Base-by-base conservation (phyloP, 257 asterid species). In the Plantago elongata region DNA sequence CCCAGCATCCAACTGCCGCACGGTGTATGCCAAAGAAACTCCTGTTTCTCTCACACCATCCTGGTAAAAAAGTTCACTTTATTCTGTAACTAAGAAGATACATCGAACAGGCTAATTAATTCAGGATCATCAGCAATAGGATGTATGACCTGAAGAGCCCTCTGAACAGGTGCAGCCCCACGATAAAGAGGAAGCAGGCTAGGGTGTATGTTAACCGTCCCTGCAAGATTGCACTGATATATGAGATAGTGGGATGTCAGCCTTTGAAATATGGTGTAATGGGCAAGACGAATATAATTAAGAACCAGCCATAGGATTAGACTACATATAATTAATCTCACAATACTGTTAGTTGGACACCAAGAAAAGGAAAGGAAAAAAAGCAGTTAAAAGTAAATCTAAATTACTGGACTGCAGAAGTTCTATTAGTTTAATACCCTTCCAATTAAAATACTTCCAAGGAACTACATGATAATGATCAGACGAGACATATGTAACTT, bases 101-200 rank as follows among this genome's bases (percentile, higher is more conserved):
- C 51, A 65, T 18, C 10, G 11, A 56, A n/a, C 56, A 61, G 27
- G 27, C 29, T 22, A 40, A 6, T 60, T 9, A 12, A 37, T 54
- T 18, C 5, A 61, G 22, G 9, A 49, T 18, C 48, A 46, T 54
- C 34, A 71, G 50, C 29, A 54, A 64, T 52, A 57, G 64, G 8
- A 45, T 51, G 51, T 61, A 66, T 56, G 27, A 88, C 98, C 95
- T 84, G 93, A 73, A 92, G 72, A 48, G 98, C 93, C 72, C 99
- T 84, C 81, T 92, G 99, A 73, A 92, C 97, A 66, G 98, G 99
- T 6, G 99, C 97, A 4, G 99, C 99, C 42, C 99, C 99, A 69
- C 99, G 95, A 73, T 89, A 92, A 45, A 92, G 73, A 68, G 98
- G 98, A 66, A 92, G 87, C 79, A 89, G 77, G 68, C 96, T 89